A percentile compares a stretch with the other conserved stretches of the same genome.
phyloP scores from a whole-genome alignment of 2,329 filamentous ascomycete genomes.

The Fusarium subglutinans region DNA sequence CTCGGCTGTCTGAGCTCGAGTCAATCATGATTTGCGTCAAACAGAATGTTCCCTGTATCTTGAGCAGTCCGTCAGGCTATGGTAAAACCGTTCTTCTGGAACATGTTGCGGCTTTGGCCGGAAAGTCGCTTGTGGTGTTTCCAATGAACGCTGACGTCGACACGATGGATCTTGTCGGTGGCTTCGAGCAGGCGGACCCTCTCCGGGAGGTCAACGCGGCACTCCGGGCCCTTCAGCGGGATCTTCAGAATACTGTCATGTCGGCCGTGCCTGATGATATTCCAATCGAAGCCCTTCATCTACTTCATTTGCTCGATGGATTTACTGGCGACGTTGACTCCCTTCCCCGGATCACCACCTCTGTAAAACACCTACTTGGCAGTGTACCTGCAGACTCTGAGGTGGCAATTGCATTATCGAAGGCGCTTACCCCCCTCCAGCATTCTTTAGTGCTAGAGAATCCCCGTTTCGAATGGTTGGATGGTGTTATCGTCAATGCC shows the following conservation, averaged over 20 bases:
- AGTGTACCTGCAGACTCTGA: slow-evolving; percentile 56
- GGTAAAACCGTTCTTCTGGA: slow-evolving; percentile 86
- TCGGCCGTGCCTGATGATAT: slow-evolving; percentile 57
- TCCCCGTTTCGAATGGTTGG: slow-evolving; percentile 94
- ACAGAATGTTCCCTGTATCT: slow-evolving; percentile 86
- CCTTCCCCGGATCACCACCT: slow-evolving; percentile 50
- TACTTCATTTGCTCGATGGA: slow-evolving; percentile 61
- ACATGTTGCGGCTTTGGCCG: slow-evolving; percentile 81
- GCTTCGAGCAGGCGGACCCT: slow-evolving; percentile 93
- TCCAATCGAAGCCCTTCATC: slow-evolving; percentile 57
- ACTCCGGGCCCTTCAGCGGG: slow-evolving; percentile 59
- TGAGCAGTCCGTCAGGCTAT: slow-evolving; percentile 85
- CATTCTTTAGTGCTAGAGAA: slow-evolving; percentile 69
- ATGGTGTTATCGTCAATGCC: slow-evolving; percentile 90
- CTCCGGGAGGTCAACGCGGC: slow-evolving; percentile 73
- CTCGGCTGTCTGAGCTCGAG: slow-evolving; percentile 78
- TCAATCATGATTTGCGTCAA: slow-evolving; percentile 88
- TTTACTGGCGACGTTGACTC: slow-evolving; percentile 51
- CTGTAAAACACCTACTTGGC: slow-evolving; percentile 52
- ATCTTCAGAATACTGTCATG: slow-evolving; percentile 62
- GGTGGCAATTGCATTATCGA: slow-evolving; percentile 58
- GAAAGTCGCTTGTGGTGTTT: slow-evolving; percentile 81
- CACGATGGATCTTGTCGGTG: slow-evolving; percentile 95
- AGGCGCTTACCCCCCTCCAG: slow-evolving; percentile 60
- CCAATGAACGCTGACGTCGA: slow-evolving; percentile 95